These are phyloP conservation scores for Malassezia sympodialis DNA, from an alignment of 1,284 basidiomycete species.

Conservation along the genomic window DNA sequence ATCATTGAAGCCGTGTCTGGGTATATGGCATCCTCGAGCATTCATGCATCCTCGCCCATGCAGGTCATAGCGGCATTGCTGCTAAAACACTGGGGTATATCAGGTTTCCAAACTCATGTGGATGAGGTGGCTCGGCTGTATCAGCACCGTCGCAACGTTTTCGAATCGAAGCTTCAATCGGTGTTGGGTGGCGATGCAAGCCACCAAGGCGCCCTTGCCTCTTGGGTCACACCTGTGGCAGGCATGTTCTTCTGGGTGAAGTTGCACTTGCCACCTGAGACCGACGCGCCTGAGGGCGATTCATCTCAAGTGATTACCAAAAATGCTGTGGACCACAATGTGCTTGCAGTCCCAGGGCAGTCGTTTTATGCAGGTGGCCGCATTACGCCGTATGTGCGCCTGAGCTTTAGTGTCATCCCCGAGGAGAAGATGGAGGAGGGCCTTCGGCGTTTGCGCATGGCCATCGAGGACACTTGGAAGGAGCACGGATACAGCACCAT, in stretches of 20 bases:
- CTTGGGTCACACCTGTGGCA: constrained; percentile 71
- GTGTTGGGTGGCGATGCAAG: constrained; percentile 60
- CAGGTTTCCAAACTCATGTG: constrained; percentile 67
- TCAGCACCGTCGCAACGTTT: constrained; percentile 64
- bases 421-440: constrained; percentile 36
- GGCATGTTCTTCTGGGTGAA: constrained; percentile 54
- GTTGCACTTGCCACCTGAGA: constrained; percentile 35
- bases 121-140: constrained; percentile 66
- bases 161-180: constrained; percentile 64
- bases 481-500: constrained; percentile 21
- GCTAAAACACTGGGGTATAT: constrained; percentile 59
- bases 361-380: constrained; percentile 51
- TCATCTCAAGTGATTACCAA: constrained; percentile 66
- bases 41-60: constrained; percentile 61
- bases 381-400: constrained; percentile 34
- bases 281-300: constrained; percentile 53
- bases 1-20: constrained; percentile 66
- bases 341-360: constrained; percentile 67
- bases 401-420: constrained; percentile 35
- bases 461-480: constrained; percentile 35
- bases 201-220: constrained; percentile 22
- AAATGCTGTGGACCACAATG: constrained; percentile 67
- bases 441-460: constrained; percentile 27
- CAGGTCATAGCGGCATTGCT: constrained; percentile 66
- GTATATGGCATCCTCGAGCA: constrained; percentile 61